phyloP scores from a whole-genome alignment of 495 filamentous ascomycete genomes.

The Penicillium chermesinum region DNA sequence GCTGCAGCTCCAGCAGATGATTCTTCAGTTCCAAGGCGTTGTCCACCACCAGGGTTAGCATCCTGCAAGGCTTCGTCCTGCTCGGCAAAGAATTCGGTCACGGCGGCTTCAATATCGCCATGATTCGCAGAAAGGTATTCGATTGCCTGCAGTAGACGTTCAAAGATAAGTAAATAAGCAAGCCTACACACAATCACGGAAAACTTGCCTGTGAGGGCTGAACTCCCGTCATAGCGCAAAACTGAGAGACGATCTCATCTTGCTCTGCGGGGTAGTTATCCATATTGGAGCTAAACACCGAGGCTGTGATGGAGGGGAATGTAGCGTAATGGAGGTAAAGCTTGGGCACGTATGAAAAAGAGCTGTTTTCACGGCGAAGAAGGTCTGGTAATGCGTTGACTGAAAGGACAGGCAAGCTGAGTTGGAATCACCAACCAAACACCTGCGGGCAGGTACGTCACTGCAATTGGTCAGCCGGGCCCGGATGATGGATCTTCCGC shows the following conservation, averaged over 20 bases:
- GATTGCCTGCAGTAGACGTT: constrained; percentile 51
- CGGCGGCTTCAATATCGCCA: constrained; percentile 67
- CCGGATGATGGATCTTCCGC: constrained; percentile 31
- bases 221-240: constrained; percentile 66
- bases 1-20: constrained; percentile 12
- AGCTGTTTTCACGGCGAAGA: neutral
- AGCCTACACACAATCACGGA: too few relatives aligned
- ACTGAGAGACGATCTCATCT: constrained; percentile 66
- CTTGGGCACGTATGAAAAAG: too few relatives aligned
- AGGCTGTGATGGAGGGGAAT: neutral
- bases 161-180: neutral
- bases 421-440: constrained; percentile 16
- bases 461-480: constrained; percentile 44
- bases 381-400: neutral
- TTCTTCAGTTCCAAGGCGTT: constrained; percentile 27
- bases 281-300: constrained; percentile 34
- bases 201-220: constrained; percentile 58
- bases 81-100: constrained; percentile 64
- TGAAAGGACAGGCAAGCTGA: constrained; percentile 9
- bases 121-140: constrained; percentile 60
- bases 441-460: constrained; percentile 38
- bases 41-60: constrained; percentile 27
- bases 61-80: constrained; percentile 54
- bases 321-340: neutral
- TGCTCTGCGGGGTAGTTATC: constrained; percentile 53